These are phyloP conservation scores for Stevia rebaudiana DNA, from an alignment of 140 eudicot genomes.

Conservation along the genomic window DNA sequence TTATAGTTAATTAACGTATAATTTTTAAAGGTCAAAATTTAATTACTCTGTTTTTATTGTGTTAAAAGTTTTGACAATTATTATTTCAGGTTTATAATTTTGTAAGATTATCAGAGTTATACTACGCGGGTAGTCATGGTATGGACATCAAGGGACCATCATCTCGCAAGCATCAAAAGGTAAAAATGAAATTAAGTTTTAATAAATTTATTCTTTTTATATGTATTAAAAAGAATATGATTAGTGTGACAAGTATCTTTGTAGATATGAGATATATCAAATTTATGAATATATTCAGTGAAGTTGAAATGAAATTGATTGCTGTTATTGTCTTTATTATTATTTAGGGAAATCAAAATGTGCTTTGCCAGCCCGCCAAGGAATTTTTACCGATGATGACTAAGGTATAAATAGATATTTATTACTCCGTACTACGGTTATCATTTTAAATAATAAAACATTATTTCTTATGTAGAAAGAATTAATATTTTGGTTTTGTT, in stretches of 20 bases:
- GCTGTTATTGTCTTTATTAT: not conserved
- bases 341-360: constrained; percentile 48
- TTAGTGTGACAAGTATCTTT: too few species aligned
- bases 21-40: not conserved
- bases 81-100: constrained; percentile 54
- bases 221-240: too few species aligned
- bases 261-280: too few species aligned
- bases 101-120: constrained; percentile 67
- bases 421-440: not conserved
- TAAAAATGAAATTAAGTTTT: not conserved
- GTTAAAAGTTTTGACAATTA: not conserved
- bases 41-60: not conserved
- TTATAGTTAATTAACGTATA: not conserved
- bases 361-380: constrained; percentile 78
- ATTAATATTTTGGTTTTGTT: too few species aligned
- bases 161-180: constrained; percentile 34
- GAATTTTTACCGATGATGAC: constrained; percentile 73
- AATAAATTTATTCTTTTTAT: too few species aligned
- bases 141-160: constrained; percentile 96
- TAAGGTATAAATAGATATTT: constrained; percentile 34
- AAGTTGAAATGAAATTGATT: too few species aligned
- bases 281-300: too few species aligned
- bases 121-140: constrained; percentile 93
- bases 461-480: too few species aligned
- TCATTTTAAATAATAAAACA: too few species aligned